A percentile compares a stretch with the other conserved stretches of the same genome.
Evolutionary conservation across 2,329 filamentous ascomycete genomes (phyloP).

Genomic region (Sporothrix luriei): DNA sequence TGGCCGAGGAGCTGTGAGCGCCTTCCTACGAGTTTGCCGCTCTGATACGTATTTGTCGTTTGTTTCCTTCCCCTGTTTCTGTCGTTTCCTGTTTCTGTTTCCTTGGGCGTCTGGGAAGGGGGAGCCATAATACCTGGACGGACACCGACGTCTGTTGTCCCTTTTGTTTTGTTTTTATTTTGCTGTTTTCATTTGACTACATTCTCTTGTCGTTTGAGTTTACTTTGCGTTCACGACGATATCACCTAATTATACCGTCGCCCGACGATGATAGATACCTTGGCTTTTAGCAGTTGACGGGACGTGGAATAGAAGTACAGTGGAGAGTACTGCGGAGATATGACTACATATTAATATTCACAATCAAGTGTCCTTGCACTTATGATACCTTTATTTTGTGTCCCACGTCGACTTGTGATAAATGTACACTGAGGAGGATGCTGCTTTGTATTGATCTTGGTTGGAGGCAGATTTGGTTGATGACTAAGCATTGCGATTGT

Average conservation of each 20-base stretch:
- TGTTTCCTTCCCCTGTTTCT: not conserved
- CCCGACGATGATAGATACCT: too few relatives aligned
- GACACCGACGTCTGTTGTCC: not conserved
- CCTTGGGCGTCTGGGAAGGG: constrained; percentile 13
- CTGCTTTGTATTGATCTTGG: not conserved
- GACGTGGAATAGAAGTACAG: too few relatives aligned
- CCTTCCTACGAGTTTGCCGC: not conserved
- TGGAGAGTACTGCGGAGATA: too few relatives aligned
- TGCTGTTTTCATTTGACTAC: not conserved
- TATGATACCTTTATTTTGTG: too few relatives aligned
- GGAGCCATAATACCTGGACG: constrained; percentile 14
- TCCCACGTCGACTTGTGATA: not conserved
- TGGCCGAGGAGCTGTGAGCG: not conserved
- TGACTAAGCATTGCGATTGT: not conserved
- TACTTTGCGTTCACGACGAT: too few relatives aligned
- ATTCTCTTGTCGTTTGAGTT: not conserved
- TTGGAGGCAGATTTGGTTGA: not conserved
- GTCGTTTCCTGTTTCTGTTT: not conserved
- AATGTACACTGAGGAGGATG: not conserved
- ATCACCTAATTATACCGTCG: too few relatives aligned
- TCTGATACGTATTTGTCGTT: not conserved
- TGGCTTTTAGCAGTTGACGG: too few relatives aligned
- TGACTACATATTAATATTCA: too few relatives aligned
- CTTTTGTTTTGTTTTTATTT: not conserved
- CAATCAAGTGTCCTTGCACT: too few relatives aligned